Base-by-base conservation (phyloP, 2,329 filamentous ascomycete genomes). In the Pseudogymnoascus sp. region DNA sequence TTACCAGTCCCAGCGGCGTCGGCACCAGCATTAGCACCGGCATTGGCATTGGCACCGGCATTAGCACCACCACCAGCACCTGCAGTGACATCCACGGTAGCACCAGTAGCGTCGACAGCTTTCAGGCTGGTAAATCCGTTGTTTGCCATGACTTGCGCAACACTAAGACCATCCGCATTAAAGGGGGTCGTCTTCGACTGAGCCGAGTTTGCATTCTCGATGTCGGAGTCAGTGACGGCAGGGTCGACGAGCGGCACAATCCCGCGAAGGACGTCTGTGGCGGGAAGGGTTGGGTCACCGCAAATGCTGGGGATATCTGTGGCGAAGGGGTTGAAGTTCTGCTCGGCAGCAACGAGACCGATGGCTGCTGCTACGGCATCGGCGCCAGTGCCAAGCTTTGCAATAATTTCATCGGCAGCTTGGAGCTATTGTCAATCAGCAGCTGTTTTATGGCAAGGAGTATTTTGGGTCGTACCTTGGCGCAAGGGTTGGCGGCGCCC, bases 291-390 rank as follows among this genome's bases (percentile, higher is more conserved):
- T 1, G 85, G 75, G 66, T 90, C 84, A 38, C 77, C 80, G 74
- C 87, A 90, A 71, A 90, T 81, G 65, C 79, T 83, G 15, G 84
- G 85, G 35, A 84, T 78, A 68, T 76, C 76, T 65, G 82, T 80
- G 62, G 74, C 81, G 66, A 85, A 88, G 60, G 84, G 85, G 77
- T 89, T 89, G 77, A 88, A 88, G 80, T 90, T 89, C 74, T 88
- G 85, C 78, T 89, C 86, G 3, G 86, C 86, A 27, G 82, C 81
- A 12, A 89, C 86, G 38, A 89, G 79, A 13, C 80, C 81, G 63
- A 80, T 80, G 15, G 87, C 87, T 17, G 84, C 86, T 12, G 80
- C 78, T 63, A 89, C 77, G 66, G 86, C 84, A 64, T 80, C 75
- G n/a, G 79, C 74, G 67, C 84, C 83, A 51, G 75, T 80, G 61